Evolutionary conservation across 257 asterid genomes (phyloP).

Genomic region (Paulownia fortunei): DNA sequence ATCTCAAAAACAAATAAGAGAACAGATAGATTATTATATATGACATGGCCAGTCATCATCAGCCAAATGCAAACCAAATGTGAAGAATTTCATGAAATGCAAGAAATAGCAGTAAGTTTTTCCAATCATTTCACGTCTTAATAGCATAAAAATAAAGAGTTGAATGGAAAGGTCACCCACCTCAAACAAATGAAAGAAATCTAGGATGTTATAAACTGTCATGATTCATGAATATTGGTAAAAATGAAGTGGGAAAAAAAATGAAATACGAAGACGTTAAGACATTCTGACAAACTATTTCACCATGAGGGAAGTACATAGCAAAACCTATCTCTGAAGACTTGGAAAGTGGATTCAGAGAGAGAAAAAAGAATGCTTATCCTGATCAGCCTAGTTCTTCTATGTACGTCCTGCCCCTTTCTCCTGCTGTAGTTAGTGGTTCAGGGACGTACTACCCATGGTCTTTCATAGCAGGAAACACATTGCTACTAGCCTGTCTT

Average conservation of each 20-base stretch:
- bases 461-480: no score
- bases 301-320: neutral
- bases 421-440: no score
- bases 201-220: neutral
- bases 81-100: conserved; percentile 15
- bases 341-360: no score
- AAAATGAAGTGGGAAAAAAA: conserved; percentile 2
- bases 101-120: neutral
- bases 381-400: no score
- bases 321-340: neutral
- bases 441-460: no score
- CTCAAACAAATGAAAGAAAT: neutral
- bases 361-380: no score
- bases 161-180: no score
- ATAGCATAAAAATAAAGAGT: neutral
- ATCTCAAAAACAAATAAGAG: conserved; percentile 25
- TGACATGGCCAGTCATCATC: conserved; percentile 8
- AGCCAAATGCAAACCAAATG: conserved; percentile 11
- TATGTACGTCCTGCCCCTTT: no score
- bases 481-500: no score
- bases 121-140: neutral
- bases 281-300: neutral
- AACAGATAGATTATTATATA: neutral
- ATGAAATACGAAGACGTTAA: neutral
- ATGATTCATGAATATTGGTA: neutral